Evolutionary conservation across 1,284 basidiomycete species (phyloP).

Genomic region (Macrocystidia cucumis): DNA sequence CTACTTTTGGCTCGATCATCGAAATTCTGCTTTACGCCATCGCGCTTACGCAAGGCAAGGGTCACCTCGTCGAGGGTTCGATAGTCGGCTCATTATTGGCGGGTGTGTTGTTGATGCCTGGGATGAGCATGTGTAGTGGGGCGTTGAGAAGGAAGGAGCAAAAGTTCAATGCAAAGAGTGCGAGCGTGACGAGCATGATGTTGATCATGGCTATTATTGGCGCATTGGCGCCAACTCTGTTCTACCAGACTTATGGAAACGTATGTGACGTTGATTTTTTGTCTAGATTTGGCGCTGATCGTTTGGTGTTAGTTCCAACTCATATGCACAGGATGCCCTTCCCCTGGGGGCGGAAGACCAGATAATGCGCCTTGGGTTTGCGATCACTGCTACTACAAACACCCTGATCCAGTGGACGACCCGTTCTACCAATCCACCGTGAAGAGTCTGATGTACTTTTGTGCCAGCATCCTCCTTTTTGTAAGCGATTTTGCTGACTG

Average conservation of each 20-base stretch:
- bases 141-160: constrained; percentile 92
- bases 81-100: constrained; percentile 94
- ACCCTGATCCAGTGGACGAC: constrained; percentile 88
- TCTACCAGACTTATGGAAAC: constrained; percentile 98
- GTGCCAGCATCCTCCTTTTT: constrained; percentile 83
- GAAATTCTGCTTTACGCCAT: constrained; percentile 94
- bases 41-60: constrained; percentile 85
- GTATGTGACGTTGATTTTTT: constrained; percentile 43
- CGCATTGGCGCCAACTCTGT: constrained; percentile 90
- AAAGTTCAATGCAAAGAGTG: constrained; percentile 96
- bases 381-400: constrained; percentile 90
- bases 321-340: constrained; percentile 89
- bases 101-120: constrained; percentile 96
- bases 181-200: constrained; percentile 99
- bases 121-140: constrained; percentile 94
- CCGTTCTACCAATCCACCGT: constrained; percentile 97
- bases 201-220: constrained; percentile 99
- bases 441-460: constrained; percentile 91
- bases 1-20: constrained; percentile 97
- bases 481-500: constrained; percentile 39
- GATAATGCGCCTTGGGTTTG: constrained; percentile 72
- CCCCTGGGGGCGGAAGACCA: constrained; percentile 20
- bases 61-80: constrained; percentile 92
- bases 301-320: constrained; percentile 71
- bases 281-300: constrained; percentile 7